phyloP scores from a whole-genome alignment of 176 grass and related monocot genomes.

The Hyparrhenia diplandra region DNA sequence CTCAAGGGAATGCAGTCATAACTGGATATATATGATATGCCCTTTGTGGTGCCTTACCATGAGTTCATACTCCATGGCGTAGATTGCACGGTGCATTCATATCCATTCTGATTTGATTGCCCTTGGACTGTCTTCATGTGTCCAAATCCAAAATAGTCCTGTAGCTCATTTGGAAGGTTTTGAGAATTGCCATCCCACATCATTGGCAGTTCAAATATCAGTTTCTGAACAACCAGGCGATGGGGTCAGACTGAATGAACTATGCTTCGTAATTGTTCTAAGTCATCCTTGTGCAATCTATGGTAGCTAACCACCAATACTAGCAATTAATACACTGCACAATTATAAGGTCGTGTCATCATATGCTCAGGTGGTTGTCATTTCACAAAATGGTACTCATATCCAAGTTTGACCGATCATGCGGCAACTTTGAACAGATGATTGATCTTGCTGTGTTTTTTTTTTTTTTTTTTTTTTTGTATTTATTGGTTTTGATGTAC shows the following conservation, averaged over 20 bases:
- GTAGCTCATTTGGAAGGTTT: neutral
- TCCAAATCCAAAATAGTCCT: neutral
- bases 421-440: neutral
- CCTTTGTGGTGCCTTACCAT: neutral
- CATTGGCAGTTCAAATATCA: constrained; percentile 41
- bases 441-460: neutral
- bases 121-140: neutral
- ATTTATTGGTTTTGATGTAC: neutral
- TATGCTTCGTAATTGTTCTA: neutral
- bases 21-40: neutral
- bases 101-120: neutral
- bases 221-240: constrained; percentile 41
- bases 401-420: constrained; percentile 25
- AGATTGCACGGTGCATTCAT: neutral
- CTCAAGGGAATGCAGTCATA: neutral
- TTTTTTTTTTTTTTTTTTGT: too few species aligned
- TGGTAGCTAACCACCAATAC: constrained; percentile 29
- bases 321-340: neutral
- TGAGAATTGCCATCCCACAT: neutral
- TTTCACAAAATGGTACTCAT: neutral
- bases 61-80: neutral
- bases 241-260: constrained; percentile 26
- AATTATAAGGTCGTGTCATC: constrained; percentile 1
- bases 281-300: neutral
- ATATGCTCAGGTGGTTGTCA: constrained; percentile 26